Evolutionary conservation across 306 rosid species (phyloP).

Genomic region (Cyclanthera cordifolia): DNA sequence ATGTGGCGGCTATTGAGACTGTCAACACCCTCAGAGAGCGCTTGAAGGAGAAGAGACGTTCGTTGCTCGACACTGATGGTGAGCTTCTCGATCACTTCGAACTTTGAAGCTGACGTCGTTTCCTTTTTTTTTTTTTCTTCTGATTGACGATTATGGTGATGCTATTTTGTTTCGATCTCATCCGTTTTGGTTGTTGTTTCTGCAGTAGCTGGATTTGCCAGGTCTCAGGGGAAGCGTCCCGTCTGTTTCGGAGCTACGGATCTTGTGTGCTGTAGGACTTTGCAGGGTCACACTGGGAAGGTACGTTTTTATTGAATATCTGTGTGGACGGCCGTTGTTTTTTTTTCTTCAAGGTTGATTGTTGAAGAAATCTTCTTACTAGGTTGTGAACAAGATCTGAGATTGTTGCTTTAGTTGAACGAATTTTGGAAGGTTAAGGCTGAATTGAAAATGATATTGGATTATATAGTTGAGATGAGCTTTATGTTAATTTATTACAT

Average conservation of each 20-base stretch:
- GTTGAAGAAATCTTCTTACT: too few species aligned
- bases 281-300: slow-evolving; percentile 85
- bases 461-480: not conserved
- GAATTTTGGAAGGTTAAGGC: not conserved
- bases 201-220: slow-evolving; percentile 61
- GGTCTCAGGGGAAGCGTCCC: slow-evolving; percentile 57
- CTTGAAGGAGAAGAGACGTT: slow-evolving; percentile 50
- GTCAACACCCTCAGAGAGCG: slow-evolving; percentile 70
- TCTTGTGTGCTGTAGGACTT: slow-evolving; percentile 90
- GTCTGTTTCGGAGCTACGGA: slow-evolving; percentile 82
- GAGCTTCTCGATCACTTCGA: not conserved
- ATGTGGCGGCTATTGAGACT: slow-evolving; percentile 58
- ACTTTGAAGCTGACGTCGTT: too few species aligned
- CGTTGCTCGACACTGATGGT: slow-evolving; percentile 83
- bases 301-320: too few species aligned
- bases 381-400: too few species aligned
- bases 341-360: too few species aligned
- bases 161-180: slow-evolving; percentile 24
- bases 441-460: not conserved
- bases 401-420: too few species aligned
- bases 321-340: too few species aligned
- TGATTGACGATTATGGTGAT: not conserved
- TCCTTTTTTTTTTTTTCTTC: not conserved
- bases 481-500: not conserved
- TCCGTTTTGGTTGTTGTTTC: slow-evolving; percentile 15